A percentile compares a stretch with the other conserved stretches of the same genome.
phyloP scores from a whole-genome alignment of 2,329 filamentous ascomycete species.

The Aspergillus aculeatus region DNA sequence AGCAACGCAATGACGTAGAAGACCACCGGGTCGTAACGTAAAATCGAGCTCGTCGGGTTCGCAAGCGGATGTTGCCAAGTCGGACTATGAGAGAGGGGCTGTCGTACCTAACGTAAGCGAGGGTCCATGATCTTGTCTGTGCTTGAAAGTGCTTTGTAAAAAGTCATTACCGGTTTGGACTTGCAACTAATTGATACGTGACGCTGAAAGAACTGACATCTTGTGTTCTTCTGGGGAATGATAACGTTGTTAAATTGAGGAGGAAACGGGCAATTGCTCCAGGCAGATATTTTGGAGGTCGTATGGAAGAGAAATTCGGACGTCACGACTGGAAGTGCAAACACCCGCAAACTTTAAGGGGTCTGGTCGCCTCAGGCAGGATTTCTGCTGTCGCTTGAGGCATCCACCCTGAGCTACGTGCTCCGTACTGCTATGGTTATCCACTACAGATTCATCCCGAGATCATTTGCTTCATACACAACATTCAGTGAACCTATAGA shows the following conservation, averaged over 20 bases:
- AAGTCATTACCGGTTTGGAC: too few species aligned
- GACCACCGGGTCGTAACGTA: constrained; percentile 8
- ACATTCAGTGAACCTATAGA: not conserved
- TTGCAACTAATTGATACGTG: too few species aligned
- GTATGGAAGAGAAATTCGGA: not conserved
- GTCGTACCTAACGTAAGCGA: not conserved
- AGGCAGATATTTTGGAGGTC: not conserved
- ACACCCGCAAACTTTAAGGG: not conserved
- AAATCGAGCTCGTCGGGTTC: constrained; percentile 1
- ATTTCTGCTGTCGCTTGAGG: not conserved
- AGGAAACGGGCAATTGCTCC: not conserved
- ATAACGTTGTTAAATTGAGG: not conserved
- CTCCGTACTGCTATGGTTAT: not conserved
- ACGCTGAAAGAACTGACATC: too few species aligned
- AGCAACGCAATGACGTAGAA: constrained; percentile 17
- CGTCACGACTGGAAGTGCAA: not conserved
- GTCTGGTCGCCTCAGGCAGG: not conserved
- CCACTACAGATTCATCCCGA: not conserved
- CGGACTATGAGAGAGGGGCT: constrained; percentile 4
- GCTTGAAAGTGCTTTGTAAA: not conserved
- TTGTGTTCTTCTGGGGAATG: not conserved
- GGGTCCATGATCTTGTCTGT: not conserved
- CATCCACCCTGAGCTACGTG: too few species aligned
- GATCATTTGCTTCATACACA: not conserved
- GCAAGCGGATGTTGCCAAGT: constrained; percentile 14